Conservation (phyloP, 352 stramenopile species). For the Globisporangium acanthophoron region DNA sequence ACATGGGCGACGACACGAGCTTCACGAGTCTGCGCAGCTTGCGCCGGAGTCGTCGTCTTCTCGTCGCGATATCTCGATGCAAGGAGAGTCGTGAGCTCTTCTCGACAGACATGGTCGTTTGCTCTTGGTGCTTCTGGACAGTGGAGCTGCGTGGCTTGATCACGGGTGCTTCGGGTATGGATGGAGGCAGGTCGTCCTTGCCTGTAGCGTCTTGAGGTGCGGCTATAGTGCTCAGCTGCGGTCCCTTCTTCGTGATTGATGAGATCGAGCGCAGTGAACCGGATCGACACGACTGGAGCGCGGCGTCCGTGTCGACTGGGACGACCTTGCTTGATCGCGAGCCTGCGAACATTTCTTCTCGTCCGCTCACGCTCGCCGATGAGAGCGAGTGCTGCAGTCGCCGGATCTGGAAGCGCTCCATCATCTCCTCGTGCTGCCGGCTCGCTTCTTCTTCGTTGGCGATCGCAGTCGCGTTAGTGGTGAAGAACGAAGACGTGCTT, state of each 20-base stretch:
- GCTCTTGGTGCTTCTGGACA: background rate
- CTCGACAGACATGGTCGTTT: background rate
- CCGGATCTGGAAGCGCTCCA: slow-evolving; percentile 47
- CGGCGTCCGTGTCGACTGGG: background rate
- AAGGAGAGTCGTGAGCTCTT: slow-evolving; percentile 1
- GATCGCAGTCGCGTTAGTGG: background rate
- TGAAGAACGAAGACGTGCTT: background rate
- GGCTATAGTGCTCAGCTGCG: too few species aligned
- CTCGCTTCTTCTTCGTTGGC: slow-evolving; percentile 1
- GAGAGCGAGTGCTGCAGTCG: slow-evolving; percentile 11
- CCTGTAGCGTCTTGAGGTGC: background rate
- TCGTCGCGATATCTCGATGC: background rate
- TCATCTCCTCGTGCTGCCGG: slow-evolving; percentile 40
- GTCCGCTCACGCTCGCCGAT: background rate
- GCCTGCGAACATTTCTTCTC: background rate
- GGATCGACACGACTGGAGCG: background rate
- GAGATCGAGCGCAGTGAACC: background rate
- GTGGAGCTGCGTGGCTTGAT: slow-evolving; percentile 1
- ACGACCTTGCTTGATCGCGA: background rate
- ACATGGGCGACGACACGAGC: slow-evolving; percentile 18
- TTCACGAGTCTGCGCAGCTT: background rate
- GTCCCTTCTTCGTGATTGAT: too few species aligned
- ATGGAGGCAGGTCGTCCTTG: background rate
- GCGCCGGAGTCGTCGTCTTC: background rate
- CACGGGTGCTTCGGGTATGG: background rate